phyloP scores from a whole-genome alignment of 2,329 filamentous ascomycete genomes.

The Ceratocystis lukuohia region DNA sequence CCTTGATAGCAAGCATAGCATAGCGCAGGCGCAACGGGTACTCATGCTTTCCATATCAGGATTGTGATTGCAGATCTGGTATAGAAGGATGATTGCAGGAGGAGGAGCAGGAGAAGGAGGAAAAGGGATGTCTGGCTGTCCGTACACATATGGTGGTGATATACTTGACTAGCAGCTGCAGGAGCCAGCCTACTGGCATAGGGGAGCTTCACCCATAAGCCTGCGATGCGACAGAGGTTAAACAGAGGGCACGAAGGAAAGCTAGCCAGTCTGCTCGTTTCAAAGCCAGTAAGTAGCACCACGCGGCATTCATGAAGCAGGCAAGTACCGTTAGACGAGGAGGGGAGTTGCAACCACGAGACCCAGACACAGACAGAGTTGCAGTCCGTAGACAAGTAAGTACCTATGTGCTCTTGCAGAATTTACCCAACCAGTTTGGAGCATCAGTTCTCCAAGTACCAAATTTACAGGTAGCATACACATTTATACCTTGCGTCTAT shows the following conservation, averaged over 20 bases:
- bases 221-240: not conserved
- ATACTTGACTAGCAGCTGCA: not conserved
- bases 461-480: not conserved
- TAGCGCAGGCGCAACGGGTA: not conserved
- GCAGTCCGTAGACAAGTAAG: not conserved
- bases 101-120: not conserved
- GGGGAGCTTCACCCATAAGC: not conserved
- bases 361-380: not conserved
- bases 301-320: not conserved
- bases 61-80: not conserved
- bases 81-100: not conserved
- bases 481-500: not conserved
- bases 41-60: not conserved
- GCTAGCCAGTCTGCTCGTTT: not conserved
- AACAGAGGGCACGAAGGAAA: not conserved
- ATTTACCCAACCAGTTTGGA: not conserved
- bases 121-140: not conserved
- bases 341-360: not conserved
- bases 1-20: not conserved
- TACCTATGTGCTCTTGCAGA: not conserved
- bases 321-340: not conserved
- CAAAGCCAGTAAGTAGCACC: not conserved
- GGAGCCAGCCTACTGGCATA: not conserved
- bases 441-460: not conserved
- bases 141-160: not conserved